Conservation (phyloP, 2,329 filamentous ascomycete genomes). For the Eutypella sp. region DNA sequence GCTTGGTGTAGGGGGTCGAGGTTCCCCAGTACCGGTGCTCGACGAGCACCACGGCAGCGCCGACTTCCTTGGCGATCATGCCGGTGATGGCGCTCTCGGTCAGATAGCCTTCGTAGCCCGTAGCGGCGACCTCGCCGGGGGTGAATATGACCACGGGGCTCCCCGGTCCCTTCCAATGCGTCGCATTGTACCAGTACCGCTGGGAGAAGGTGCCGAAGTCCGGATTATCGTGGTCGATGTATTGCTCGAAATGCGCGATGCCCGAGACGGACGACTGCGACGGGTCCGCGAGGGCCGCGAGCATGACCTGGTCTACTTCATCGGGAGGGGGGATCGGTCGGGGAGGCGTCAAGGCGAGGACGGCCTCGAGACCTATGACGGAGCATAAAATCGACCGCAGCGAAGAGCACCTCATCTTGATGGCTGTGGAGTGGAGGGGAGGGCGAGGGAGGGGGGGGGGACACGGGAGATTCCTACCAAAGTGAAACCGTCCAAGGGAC, state of each 20-base stretch:
- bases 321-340: constrained; percentile 10
- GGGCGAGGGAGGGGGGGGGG: too few relatives aligned
- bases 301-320: constrained; percentile 7
- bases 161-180: constrained; percentile 48
- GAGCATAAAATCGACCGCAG: constrained; percentile 5
- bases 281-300: constrained; percentile 12
- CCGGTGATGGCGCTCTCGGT: constrained; percentile 46
- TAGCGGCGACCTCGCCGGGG: constrained; percentile 46
- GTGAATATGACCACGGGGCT: constrained; percentile 49
- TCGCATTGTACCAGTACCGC: constrained; percentile 43
- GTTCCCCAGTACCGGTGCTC: constrained; percentile 58
- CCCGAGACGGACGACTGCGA: constrained; percentile 8
- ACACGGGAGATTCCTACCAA: too few relatives aligned
- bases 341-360: constrained; percentile 12
- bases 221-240: constrained; percentile 54
- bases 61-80: constrained; percentile 44
- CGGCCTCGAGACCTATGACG: constrained; percentile 7
- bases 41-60: constrained; percentile 48
- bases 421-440: neutral
- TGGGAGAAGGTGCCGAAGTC: constrained; percentile 50
- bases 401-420: constrained; percentile 9
- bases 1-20: constrained; percentile 45
- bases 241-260: constrained; percentile 41
- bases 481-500: too few relatives aligned
- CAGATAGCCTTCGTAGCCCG: constrained; percentile 43